phyloP scores from a whole-genome alignment of 2,329 filamentous ascomycete species.

The Xenoacremonium recifei region DNA sequence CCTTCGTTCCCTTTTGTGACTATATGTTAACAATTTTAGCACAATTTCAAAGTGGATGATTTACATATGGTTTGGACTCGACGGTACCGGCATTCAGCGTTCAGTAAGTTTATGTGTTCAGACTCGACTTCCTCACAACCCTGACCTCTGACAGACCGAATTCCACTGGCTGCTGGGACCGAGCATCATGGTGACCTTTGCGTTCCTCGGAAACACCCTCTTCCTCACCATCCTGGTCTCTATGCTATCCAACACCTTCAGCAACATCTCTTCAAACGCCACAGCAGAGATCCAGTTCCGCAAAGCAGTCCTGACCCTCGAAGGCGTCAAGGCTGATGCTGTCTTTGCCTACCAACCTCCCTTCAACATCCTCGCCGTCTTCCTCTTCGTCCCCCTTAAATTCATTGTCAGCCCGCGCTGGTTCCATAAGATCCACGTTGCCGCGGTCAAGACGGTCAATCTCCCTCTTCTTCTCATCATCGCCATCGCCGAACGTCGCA shows the following conservation, averaged over 20 bases:
- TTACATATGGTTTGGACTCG: conserved; percentile 88
- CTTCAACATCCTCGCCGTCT: conserved; percentile 77
- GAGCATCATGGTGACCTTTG: conserved; percentile 77
- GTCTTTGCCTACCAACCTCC: conserved; percentile 81
- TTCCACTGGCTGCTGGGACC: conserved; percentile 82
- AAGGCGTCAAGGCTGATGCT: conserved; percentile 82
- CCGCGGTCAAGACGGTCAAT: conserved; percentile 71
- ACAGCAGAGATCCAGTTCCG: conserved; percentile 83
- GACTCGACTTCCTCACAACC: too few relatives aligned
- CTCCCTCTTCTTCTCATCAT: conserved; percentile 72
- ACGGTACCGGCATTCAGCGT: conserved; percentile 63
- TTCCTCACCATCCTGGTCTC: conserved; percentile 89
- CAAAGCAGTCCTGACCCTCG: conserved; percentile 76
- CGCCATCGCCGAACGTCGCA: conserved; percentile 65
- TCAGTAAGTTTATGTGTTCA: conserved; percentile 39
- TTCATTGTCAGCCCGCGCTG: conserved; percentile 76
- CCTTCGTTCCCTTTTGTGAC: too few relatives aligned
- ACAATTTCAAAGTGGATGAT: conserved; percentile 89
- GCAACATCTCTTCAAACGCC: conserved; percentile 72
- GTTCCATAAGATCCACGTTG: conserved; percentile 90
- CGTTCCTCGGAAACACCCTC: conserved; percentile 81
- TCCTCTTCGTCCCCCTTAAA: conserved; percentile 73
- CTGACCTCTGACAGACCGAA: conserved; percentile 48
- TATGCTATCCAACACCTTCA: conserved; percentile 82
- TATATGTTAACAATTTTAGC: too few relatives aligned